Conservation (phyloP, 495 filamentous ascomycete species). For the Lophiostoma macrostomum region DNA sequence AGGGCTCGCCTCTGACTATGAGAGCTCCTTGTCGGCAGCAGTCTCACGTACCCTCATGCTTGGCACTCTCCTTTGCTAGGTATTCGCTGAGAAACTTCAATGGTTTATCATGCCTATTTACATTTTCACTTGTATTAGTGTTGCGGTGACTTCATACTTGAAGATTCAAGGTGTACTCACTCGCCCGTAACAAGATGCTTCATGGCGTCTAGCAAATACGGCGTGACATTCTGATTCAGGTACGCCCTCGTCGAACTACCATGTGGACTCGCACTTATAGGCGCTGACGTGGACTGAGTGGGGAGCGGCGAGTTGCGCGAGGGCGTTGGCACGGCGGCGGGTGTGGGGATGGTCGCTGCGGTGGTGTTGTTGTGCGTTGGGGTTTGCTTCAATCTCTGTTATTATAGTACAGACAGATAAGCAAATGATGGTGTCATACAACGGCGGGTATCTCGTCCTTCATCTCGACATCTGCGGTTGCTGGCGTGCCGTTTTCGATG, state of each 20-base stretch:
- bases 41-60: slow-evolving; percentile 48
- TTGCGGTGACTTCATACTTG: not conserved
- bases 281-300: slow-evolving; percentile 41
- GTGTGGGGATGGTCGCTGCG: slow-evolving; percentile 5
- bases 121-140: not conserved
- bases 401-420: no score
- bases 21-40: not conserved
- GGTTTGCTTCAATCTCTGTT: no score
- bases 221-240: slow-evolving; percentile 84
- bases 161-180: slow-evolving; percentile 51
- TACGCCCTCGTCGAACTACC: slow-evolving; percentile 86
- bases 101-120: slow-evolving; percentile 70
- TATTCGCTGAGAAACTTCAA: slow-evolving; percentile 83
- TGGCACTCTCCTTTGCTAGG: slow-evolving; percentile 74
- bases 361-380: slow-evolving; percentile 18
- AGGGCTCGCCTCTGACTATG: not conserved
- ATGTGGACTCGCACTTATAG: slow-evolving; percentile 50
- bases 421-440: no score
- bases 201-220: slow-evolving; percentile 84
- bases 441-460: no score
- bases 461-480: no score
- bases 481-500: no score
- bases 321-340: slow-evolving; percentile 2
- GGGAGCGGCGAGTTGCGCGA: slow-evolving; percentile 32
- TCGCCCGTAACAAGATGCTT: slow-evolving; percentile 79